A percentile compares a stretch with the other conserved stretches of the same genome.
These are phyloP conservation scores for Apiospora marii DNA, from an alignment of 2,329 filamentous ascomycete species.

Conservation along the genomic window DNA sequence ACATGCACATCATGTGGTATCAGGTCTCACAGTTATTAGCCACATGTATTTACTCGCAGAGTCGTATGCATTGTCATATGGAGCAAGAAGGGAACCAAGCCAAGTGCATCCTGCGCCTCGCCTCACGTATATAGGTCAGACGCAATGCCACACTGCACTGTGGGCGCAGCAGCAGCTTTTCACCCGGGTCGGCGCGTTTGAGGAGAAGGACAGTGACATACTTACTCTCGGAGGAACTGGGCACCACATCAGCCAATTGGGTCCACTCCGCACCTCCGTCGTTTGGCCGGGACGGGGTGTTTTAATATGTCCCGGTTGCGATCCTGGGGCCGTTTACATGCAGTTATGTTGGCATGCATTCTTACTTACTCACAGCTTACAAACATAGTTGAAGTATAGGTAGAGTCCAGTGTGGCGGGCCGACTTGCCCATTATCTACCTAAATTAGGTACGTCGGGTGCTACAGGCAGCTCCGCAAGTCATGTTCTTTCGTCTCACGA, in stretches of 20 bases:
- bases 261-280: not conserved
- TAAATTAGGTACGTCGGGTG: not conserved
- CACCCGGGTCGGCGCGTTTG: not conserved
- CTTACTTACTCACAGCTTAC: not conserved
- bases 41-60: not conserved
- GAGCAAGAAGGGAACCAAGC: not conserved
- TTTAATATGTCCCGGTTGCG: not conserved
- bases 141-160: not conserved
- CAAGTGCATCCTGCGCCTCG: constrained; percentile 6
- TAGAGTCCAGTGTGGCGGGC: not conserved
- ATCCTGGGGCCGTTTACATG: not conserved
- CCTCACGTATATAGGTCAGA: not conserved
- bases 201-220: not conserved
- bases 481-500: not conserved
- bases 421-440: not conserved
- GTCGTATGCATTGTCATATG: not conserved
- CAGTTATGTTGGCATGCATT: not conserved
- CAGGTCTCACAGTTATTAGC: not conserved
- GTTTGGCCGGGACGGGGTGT: not conserved
- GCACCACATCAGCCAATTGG: not conserved
- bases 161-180: not conserved
- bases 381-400: not conserved
- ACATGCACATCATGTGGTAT: not conserved
- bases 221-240: not conserved
- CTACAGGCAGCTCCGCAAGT: not conserved